Evolutionary conservation across 2,329 filamentous ascomycete species (phyloP), one percentile per base, ranked within the genome.

Genomic region (Penicillium concentricum): DNA sequence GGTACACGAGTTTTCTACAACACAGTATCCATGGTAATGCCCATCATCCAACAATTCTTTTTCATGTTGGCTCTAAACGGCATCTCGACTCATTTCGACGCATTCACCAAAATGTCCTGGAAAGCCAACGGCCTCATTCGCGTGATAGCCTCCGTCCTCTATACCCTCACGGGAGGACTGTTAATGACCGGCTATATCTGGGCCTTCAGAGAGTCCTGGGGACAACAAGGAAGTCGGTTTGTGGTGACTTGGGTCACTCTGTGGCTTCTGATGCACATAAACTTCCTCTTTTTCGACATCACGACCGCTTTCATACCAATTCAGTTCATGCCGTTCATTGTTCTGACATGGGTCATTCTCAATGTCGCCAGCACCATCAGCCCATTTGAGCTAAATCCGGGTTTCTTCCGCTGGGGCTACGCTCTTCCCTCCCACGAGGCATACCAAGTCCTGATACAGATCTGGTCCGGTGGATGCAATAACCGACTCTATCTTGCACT

Each of bases 21-120:
- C 63, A 76, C 72, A 3, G 64, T 76, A 20, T 69, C 70, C 13
- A 75, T 77, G 58, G 72, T 74, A 24, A 71, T 78, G 54, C 69
- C 75, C 5, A 68, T 78, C 7, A 65, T 79, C 39, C 70, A 73
- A 57, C 74, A 78, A 56, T 79, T 78, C 66, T 78, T 78, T 69
- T 78, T 76, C 67, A 65, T 78, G n/a, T 67, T 76, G 56, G 73
- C 71, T 16, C 57, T 78, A 47, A 78, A 78, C 59, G 74, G 73
- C n/a, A 67, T 77, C 38, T 71, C 67, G 48, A 58, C 50, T 5
- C 51, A 67, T n/a, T 71, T 72, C 54, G 64, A 30, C 7, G 7
- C 46, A 18, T 55, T 55, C 22, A 32, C 32, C 2, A 44, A 38
- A 30, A 18, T 55, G 1, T 44, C 46, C 9, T 55, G 52, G 52